Evolutionary conservation across 805 yeast genomes (phyloP), one percentile per base, ranked within the genome.

Genomic region (Spathaspora arborariae): DNA sequence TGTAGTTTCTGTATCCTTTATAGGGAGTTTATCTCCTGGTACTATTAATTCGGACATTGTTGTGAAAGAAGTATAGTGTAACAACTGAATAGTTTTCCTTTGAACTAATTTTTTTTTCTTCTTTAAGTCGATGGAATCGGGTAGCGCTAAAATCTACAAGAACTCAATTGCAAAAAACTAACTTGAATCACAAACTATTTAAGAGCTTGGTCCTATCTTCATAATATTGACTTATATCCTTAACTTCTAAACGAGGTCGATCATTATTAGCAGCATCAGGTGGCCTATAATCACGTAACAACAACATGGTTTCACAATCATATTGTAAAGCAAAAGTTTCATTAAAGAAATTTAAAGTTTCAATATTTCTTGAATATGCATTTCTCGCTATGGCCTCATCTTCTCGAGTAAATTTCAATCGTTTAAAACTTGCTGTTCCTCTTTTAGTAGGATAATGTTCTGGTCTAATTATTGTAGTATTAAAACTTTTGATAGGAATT

Each of bases 21-120:
- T 20, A 5, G 58, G 56, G 7, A 69, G 49, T 8, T 49, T 26
- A 46, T 70, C 74, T 5, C 74, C 74, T 3, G 75, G 74, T 45
- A 66, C 42, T 41, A 50, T 48, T 20, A 47, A 26, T 15, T 20
- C 42, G 18, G 49, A 46, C 53, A 48, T 49, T 24, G 15, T 34
- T 18, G n/a, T 21, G 18, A 30, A 30, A n/a, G 4, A 30, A 9
- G 35, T 13, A 5, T 30, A n/a, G 35, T 30, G 8, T 10, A 39
- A n/a, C n/a, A n/a, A n/a, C n/a, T n/a, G n/a, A n/a, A n/a, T n/a
- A n/a, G n/a, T n/a, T n/a, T 39, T 16, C 5, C 21, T 22, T 20
- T n/a, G 16, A 15, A 8, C 7, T 24, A 8, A 20, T 30, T 30
- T 15, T 30, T 30, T 30, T 30, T 27, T 27, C 15, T 30, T 6